Conservation (phyloP, 176 grass and related monocot genomes). For the Canna indica region DNA sequence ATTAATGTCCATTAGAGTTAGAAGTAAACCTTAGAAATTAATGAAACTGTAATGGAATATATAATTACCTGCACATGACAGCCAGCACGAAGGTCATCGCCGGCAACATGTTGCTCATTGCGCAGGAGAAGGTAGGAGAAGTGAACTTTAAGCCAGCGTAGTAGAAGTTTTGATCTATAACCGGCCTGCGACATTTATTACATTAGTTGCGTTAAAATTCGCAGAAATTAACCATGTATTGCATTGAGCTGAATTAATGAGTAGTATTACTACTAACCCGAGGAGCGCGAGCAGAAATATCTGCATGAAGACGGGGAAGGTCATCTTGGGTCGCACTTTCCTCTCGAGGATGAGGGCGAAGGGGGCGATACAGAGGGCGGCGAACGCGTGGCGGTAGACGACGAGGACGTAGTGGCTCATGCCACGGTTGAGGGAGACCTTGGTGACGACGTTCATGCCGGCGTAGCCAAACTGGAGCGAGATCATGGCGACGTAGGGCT, state of each 20-base stretch:
- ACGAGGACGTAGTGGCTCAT: slow-evolving; percentile 52
- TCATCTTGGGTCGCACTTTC: background rate
- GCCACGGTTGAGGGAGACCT: slow-evolving; percentile 55
- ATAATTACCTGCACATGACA: background rate
- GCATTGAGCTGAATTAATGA: too few relatives aligned
- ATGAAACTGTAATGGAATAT: background rate
- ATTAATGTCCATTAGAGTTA: background rate
- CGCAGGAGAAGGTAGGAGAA: background rate
- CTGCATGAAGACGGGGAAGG: background rate
- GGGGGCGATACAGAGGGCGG: slow-evolving; percentile 40
- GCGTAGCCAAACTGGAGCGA: slow-evolving; percentile 28
- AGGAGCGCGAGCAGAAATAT: background rate
- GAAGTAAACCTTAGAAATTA: background rate
- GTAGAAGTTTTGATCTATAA: background rate
- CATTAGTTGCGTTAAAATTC: too few relatives aligned
- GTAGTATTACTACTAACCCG: background rate
- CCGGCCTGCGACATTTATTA: background rate
- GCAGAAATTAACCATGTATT: too few relatives aligned
- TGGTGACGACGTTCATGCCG: slow-evolving; percentile 55
- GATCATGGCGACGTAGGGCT: slow-evolving; percentile 3
- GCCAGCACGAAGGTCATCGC: slow-evolving; percentile 2
- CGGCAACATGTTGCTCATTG: background rate
- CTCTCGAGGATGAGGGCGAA: slow-evolving; percentile 43
- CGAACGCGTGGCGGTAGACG: slow-evolving; percentile 55
- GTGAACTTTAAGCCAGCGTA: background rate